Percentiles rank a stretch among this genome's conserved stretches.
Evolutionary conservation across 73 alveolate genomes (phyloP).

Genomic region (Paramecium caudatum): DNA sequence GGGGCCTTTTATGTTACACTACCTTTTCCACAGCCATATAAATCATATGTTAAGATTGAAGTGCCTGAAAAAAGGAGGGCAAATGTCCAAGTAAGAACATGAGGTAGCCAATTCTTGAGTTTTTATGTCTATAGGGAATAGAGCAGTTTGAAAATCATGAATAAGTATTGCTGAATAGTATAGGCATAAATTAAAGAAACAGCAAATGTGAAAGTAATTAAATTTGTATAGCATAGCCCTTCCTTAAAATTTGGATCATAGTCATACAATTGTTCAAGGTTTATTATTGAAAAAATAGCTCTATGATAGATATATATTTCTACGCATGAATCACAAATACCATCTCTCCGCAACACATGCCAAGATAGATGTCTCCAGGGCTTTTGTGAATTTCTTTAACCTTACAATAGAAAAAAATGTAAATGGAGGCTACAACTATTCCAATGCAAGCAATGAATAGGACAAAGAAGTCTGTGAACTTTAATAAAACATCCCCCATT

Average conservation of each 20-base stretch:
- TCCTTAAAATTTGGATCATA: no score
- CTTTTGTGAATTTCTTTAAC: no score
- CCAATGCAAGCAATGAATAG: no score
- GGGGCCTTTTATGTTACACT: neutral
- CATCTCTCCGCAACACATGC: constrained; percentile 35
- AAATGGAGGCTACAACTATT: no score
- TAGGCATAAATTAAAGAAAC: neutral
- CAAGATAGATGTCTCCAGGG: constrained; percentile 61
- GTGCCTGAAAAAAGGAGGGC: neutral
- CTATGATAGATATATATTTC: neutral
- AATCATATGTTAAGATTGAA: neutral
- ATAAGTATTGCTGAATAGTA: neutral
- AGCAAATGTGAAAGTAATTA: neutral
- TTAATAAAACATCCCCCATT: no score
- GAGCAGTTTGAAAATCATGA: neutral
- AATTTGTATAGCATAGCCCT: neutral
- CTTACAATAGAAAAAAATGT: no score
- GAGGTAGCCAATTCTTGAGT: constrained; percentile 34
- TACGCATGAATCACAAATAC: neutral
- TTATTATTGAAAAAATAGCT: no score
- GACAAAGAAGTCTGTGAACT: no score
- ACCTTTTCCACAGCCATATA: neutral
- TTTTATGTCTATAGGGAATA: constrained; percentile 1
- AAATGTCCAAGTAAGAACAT: neutral
- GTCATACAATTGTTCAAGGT: no score